phyloP scores from a whole-genome alignment of 2,329 filamentous ascomycete species.

The Monosporascus cannonballus region DNA sequence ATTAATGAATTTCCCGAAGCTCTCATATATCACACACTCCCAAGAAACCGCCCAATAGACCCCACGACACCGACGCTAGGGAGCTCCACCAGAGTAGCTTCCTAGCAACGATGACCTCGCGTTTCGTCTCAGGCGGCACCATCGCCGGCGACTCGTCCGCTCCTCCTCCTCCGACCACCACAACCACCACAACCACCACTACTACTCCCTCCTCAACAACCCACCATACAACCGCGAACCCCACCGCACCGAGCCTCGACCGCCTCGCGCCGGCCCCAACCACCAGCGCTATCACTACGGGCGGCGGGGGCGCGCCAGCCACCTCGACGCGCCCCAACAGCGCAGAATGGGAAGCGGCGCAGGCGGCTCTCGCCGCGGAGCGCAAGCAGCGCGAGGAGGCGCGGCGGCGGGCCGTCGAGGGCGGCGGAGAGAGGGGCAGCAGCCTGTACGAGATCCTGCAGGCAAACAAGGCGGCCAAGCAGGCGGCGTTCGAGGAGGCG shows the following conservation, averaged over 20 bases:
- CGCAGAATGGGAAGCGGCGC: slow-evolving; percentile 58
- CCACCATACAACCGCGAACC: slow-evolving; percentile 13
- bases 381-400: slow-evolving; percentile 48
- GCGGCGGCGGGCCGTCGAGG: slow-evolving; percentile 33
- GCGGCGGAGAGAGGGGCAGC: slow-evolving; percentile 40
- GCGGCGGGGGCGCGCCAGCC: background rate
- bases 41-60: too few species aligned
- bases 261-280: slow-evolving; percentile 5
- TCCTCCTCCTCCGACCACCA: background rate
- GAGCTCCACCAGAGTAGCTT: too few species aligned
- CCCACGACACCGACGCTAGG: too few species aligned
- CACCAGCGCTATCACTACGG: slow-evolving; percentile 6
- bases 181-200: background rate
- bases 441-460: slow-evolving; percentile 70
- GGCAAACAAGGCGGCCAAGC: slow-evolving; percentile 80
- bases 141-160: slow-evolving; percentile 32
- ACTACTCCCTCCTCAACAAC: slow-evolving; percentile 14
- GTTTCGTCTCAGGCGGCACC: slow-evolving; percentile 50
- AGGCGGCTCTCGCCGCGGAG: slow-evolving; percentile 58
- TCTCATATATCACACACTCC: too few species aligned
- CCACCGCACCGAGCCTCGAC: slow-evolving; percentile 1
- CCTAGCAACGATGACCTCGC: slow-evolving; percentile 38
- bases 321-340: slow-evolving; percentile 15
- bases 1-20: too few species aligned
- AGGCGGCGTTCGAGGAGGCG: slow-evolving; percentile 75